phyloP scores from a whole-genome alignment of 306 rosid genomes.

The Inga laurina region DNA sequence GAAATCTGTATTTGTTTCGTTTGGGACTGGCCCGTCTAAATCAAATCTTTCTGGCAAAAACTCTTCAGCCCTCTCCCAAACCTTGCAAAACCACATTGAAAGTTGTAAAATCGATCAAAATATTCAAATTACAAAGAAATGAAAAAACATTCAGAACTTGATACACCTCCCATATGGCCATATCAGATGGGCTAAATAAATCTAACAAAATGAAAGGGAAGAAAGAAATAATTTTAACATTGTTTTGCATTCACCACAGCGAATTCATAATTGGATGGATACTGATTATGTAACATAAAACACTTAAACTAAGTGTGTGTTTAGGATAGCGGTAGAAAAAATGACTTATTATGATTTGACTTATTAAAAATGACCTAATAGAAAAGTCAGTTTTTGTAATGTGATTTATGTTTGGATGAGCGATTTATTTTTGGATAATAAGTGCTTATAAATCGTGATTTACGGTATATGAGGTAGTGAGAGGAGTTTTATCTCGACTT shows the following conservation, averaged over 20 bases:
- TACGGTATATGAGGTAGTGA: too few species aligned
- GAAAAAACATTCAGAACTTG: conserved; percentile 4
- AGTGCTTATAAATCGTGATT: too few species aligned
- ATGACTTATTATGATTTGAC: too few species aligned
- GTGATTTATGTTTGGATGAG: too few species aligned
- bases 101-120: conserved; percentile 32
- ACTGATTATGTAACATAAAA: conserved; percentile 9
- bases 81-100: conserved; percentile 52
- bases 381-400: too few species aligned
- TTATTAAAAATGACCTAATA: too few species aligned
- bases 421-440: too few species aligned
- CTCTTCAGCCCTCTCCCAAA: conserved; percentile 95
- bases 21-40: conserved; percentile 77
- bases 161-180: neutral
- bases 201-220: conserved; percentile 24
- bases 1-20: conserved; percentile 88
- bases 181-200: neutral
- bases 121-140: conserved; percentile 6
- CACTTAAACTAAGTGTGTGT: conserved; percentile 2
- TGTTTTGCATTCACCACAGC: conserved; percentile 9
- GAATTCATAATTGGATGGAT: neutral
- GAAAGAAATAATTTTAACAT: neutral
- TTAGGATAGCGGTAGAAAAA: too few species aligned
- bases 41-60: conserved; percentile 91
- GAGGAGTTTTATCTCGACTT: too few species aligned